Evolutionary conservation across 2,329 filamentous ascomycete genomes (phyloP), one percentile per base, ranked within the genome.

Genomic region (Pezicula carpinea): DNA sequence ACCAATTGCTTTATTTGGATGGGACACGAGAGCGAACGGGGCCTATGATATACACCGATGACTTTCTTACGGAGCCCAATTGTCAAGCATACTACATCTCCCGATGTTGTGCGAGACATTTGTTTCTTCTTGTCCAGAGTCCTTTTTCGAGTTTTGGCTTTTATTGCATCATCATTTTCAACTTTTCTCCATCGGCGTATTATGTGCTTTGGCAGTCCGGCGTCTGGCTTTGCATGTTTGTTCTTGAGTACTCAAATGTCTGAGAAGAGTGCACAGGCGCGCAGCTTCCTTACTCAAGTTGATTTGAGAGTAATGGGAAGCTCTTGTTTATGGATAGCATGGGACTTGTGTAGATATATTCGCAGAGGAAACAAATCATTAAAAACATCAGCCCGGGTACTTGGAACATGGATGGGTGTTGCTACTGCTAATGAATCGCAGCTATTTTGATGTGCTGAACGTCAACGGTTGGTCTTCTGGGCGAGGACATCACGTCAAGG

Each of bases 1-100:
- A 54, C 47, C 23, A 31, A 17, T 39, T 59, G 55, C 60, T 62
- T 64, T 58, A 55, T 59, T 60, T 61, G 56, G 60, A 62, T 61
- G 60, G 60, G 58, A 62, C 38, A 64, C 52, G 59, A 60, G 56
- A 29, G 13, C 26, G 26, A 29, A 29, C 26, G 49, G 47, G 54
- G 54, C 18, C 22, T 40, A 40, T 40, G 38, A 40, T 40, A 40
- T 21, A 38, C 38, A 40, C n/a, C 38, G 38, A 40, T 23, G 38
- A 40, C 38, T 23, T 26, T 23, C n/a, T 22, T 40, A 15, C 21
- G 11, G 33, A 19, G 13, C 6, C n/a, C 33, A 15, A 35, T 35
- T 35, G 33, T 15, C 18, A 19, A 15, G 33, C 33, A 35, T 14
- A 19, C 10, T 11, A 13, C 26, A 29, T 29, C 26, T 29, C 3